phyloP scores from a whole-genome alignment of 805 yeast species.

The Hemisphaericaspora nanyangensis region DNA sequence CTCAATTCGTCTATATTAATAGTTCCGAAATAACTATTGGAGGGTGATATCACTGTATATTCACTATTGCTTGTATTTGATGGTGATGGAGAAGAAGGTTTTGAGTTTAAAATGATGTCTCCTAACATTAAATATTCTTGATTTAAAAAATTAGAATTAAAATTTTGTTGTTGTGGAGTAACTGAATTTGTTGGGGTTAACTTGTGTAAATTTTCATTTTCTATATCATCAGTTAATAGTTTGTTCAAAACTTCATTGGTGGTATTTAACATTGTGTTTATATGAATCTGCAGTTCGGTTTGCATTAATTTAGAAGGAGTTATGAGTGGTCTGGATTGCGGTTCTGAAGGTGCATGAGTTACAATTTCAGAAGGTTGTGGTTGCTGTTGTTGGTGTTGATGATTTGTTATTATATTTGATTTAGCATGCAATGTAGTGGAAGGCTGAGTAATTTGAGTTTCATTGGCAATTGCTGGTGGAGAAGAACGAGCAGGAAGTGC shows the following conservation, averaged over 20 bases:
- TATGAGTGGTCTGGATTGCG: not conserved
- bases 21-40: not conserved
- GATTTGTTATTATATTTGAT: not conserved
- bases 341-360: not conserved
- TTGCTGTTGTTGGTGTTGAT: not conserved
- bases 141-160: constrained; percentile 45
- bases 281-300: constrained; percentile 1
- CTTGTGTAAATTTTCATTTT: not conserved
- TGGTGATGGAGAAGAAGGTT: constrained; percentile 37
- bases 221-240: constrained; percentile 13
- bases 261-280: constrained; percentile 21
- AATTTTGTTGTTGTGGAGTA: constrained; percentile 4
- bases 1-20: constrained; percentile 4
- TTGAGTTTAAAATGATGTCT: constrained; percentile 41
- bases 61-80: constrained; percentile 24
- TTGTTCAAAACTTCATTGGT: constrained; percentile 25
- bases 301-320: not conserved
- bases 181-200: not conserved
- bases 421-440: not conserved
- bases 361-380: not conserved
- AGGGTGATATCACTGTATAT: constrained; percentile 5
- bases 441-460: not conserved
- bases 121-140: constrained; percentile 51
- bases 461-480: not conserved
- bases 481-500: not conserved